These are phyloP conservation scores for Colletotrichum sp. DNA, from an alignment of 2,329 filamentous ascomycete species.

Conservation along the genomic window DNA sequence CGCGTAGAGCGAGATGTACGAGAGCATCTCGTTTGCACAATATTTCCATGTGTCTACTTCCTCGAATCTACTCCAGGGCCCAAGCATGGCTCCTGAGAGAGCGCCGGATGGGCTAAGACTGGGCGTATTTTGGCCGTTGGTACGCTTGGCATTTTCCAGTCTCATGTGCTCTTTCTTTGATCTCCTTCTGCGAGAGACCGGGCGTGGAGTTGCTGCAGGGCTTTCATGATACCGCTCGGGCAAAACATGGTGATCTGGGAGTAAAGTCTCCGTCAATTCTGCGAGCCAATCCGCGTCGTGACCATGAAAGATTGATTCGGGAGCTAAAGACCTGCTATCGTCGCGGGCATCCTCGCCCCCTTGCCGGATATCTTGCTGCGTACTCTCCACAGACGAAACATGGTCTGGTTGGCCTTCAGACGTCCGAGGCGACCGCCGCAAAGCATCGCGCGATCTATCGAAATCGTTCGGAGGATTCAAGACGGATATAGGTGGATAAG, in stretches of 20 bases:
- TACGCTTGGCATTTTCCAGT: neutral
- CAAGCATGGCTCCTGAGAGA: neutral
- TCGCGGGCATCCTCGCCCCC: neutral
- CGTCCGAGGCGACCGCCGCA: neutral
- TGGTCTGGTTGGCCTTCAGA: neutral
- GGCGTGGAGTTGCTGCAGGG: neutral
- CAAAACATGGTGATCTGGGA: neutral
- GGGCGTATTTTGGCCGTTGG: neutral
- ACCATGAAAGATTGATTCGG: neutral
- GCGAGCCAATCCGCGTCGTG: neutral
- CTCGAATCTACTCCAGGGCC: neutral
- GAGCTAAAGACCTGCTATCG: neutral
- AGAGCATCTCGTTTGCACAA: slow-evolving; percentile 6
- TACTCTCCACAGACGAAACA: neutral
- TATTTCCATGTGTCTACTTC: neutral
- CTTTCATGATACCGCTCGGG: neutral
- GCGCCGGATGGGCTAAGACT: neutral
- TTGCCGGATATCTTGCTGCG: neutral
- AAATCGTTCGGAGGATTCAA: neutral
- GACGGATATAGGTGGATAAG: neutral
- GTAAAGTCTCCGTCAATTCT: neutral
- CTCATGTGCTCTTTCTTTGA: neutral
- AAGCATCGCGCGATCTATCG: neutral
- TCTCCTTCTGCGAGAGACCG: neutral
- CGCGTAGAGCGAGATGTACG: slow-evolving; percentile 1